phyloP scores from a whole-genome alignment of 306 rosid species.

The Malus domestica region DNA sequence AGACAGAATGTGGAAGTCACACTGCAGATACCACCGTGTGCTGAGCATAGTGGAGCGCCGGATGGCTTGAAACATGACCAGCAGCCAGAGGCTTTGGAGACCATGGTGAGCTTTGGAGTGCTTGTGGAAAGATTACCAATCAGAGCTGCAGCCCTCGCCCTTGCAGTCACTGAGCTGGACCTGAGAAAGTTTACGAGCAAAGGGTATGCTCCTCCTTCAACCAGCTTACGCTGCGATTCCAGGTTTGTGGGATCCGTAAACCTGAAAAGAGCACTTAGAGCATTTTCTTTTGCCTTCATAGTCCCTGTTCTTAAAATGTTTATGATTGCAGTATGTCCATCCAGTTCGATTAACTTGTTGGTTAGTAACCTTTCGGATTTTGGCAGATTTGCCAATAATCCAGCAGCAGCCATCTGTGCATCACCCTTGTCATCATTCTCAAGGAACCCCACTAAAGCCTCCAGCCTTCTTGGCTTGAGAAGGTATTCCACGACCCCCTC shows the following conservation, averaged over 20 bases:
- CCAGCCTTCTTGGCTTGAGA: constrained; percentile 78
- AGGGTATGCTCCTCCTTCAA: constrained; percentile 61
- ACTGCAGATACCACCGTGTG: constrained; percentile 58
- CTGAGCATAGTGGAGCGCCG: constrained; percentile 34
- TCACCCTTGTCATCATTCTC: constrained; percentile 50
- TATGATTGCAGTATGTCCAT: constrained; percentile 65
- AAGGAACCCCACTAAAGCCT: constrained; percentile 73
- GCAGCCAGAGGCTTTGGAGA: constrained; percentile 35
- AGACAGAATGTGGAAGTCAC: constrained; percentile 53
- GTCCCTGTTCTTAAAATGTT: constrained; percentile 54
- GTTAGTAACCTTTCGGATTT: constrained; percentile 62
- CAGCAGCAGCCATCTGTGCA: constrained; percentile 82
- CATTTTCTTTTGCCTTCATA: constrained; percentile 71
- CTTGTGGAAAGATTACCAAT: constrained; percentile 69
- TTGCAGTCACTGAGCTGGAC: constrained; percentile 54
- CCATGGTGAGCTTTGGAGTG: constrained; percentile 45
- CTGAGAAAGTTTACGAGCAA: constrained; percentile 53
- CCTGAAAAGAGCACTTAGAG: constrained; percentile 84
- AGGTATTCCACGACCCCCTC: constrained; percentile 81
- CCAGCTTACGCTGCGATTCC: constrained; percentile 52
- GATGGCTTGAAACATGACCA: constrained; percentile 43
- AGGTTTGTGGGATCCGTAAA: constrained; percentile 71
- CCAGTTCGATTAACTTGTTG: constrained; percentile 45
- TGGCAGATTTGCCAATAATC: constrained; percentile 71
- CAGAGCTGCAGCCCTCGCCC: constrained; percentile 86